Evolutionary conservation across 176 grass and related monocot species (phyloP).

Genomic region (Hordeum vulgare): MorexV3_pseudomolecules_assembly NC_058521.1:67567548-67568047

Average conservation of each 20-base stretch:
- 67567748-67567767: conserved; percentile 81
- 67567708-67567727: conserved; percentile 47
- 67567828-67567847: conserved; percentile 75
- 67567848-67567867: conserved; percentile 41
- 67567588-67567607: not conserved
- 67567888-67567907: not conserved
- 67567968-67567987: not conserved
- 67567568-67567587: not conserved
- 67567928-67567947: too few species aligned
- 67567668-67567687: not conserved
- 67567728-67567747: conserved; percentile 46
- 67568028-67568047: not conserved
- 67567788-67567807: conserved; percentile 10
- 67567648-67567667: not conserved
- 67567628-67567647: not conserved
- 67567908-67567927: not conserved
- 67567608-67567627: not conserved
- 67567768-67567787: conserved; percentile 53
- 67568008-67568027: not conserved
- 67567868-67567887: not conserved
- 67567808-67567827: conserved; percentile 18
- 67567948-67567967: not conserved
- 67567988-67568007: not conserved
- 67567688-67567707: not conserved
- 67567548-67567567: not conserved